A percentile compares a stretch with the other conserved stretches of the same genome.
phyloP scores from a whole-genome alignment of 2,329 filamentous ascomycete species.

The Clonostachys solani region DNA sequence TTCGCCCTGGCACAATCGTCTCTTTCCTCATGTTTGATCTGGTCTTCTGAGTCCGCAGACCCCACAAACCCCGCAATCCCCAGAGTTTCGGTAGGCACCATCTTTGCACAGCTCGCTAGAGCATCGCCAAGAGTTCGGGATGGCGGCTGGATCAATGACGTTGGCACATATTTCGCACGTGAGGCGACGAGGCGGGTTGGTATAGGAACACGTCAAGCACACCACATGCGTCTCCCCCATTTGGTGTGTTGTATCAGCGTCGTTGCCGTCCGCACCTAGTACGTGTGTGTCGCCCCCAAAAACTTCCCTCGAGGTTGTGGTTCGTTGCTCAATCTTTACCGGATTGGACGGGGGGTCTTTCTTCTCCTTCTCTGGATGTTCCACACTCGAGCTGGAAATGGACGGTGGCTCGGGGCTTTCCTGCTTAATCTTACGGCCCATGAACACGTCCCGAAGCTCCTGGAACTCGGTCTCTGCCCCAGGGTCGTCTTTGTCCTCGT shows the following conservation, averaged over 20 bases:
- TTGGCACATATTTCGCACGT: conserved; percentile 69
- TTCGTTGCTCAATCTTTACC: background rate
- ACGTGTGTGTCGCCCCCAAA: background rate
- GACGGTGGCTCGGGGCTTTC: conserved; percentile 5
- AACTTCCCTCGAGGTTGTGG: no score
- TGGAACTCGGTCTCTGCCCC: conserved; percentile 45
- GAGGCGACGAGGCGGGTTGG: conserved; percentile 47
- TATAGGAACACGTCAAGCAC: conserved; percentile 66
- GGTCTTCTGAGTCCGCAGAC: conserved; percentile 51
- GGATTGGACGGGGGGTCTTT: background rate
- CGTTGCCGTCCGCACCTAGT: background rate
- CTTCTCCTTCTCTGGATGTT: background rate
- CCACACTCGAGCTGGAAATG: no score
- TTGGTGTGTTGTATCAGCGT: background rate
- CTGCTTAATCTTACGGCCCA: conserved; percentile 11
- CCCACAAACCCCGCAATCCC: conserved; percentile 66
- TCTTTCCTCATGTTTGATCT: no score
- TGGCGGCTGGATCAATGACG: conserved; percentile 53
- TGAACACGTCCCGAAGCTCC: conserved; percentile 52
- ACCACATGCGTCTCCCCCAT: background rate
- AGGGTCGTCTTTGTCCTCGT: conserved; percentile 52
- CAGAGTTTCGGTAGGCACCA: conserved; percentile 61
- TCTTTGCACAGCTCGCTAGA: conserved; percentile 46
- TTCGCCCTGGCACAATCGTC: background rate
- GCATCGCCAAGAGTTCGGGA: conserved; percentile 62